Evolutionary conservation across 257 asterid species (phyloP).

Genomic region (Avicennia marina): DNA sequence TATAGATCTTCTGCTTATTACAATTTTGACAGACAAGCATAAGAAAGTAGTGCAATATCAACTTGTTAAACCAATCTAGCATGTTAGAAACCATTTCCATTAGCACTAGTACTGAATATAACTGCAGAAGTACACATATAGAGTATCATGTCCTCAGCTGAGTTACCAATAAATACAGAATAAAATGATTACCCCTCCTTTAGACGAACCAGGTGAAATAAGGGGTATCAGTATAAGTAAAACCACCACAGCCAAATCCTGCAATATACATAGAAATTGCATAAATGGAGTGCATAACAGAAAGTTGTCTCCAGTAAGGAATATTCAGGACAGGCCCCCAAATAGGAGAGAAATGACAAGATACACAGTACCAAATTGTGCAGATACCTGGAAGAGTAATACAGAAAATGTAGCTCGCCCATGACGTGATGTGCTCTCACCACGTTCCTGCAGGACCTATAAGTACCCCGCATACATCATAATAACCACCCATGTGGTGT

Average conservation of each 20-base stretch:
- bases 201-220: conserved; percentile 91
- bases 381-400: conserved; percentile 87
- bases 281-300: conserved; percentile 18
- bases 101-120: too few species aligned
- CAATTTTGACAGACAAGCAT: too few species aligned
- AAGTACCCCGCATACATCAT: conserved; percentile 26
- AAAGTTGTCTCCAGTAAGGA: conserved; percentile 11
- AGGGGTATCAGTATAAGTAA: conserved; percentile 98
- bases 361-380: too few species aligned
- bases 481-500: too few species aligned
- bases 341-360: not conserved
- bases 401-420: conserved; percentile 99
- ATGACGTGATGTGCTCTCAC: conserved; percentile 99
- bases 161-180: not conserved
- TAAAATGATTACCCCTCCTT: conserved; percentile 85
- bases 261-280: conserved; percentile 17
- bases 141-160: conserved; percentile 8
- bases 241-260: conserved; percentile 99
- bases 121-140: too few species aligned
- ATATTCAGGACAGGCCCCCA: conserved; percentile 9
- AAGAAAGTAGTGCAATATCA: too few species aligned
- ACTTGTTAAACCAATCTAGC: too few species aligned
- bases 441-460: conserved; percentile 98
- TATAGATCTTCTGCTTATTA: too few species aligned
- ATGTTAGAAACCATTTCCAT: too few species aligned